A percentile compares a stretch with the other conserved stretches of the same genome.
These are phyloP conservation scores for Torrubiella hemipterigena DNA, from an alignment of 2,329 filamentous ascomycete species.

Conservation along the genomic window DNA sequence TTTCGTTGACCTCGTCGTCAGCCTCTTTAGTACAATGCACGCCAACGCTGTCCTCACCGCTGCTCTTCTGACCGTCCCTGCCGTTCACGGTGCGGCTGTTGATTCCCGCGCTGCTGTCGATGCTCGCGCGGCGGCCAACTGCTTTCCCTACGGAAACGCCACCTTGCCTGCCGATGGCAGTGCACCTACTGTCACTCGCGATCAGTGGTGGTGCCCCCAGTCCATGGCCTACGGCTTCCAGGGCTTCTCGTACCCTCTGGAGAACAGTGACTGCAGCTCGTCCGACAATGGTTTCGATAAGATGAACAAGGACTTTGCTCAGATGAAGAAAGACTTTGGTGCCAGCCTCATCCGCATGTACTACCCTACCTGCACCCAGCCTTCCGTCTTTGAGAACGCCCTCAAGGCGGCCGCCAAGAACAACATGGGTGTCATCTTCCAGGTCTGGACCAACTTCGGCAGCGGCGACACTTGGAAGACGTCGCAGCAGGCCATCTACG, in stretches of 20 bases:
- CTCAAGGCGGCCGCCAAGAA: constrained; percentile 10
- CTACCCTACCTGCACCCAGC: constrained; percentile 9
- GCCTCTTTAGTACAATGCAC: too few species aligned
- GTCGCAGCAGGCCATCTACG: constrained; percentile 11
- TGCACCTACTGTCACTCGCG: constrained; percentile 6
- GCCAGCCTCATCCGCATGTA: constrained; percentile 11
- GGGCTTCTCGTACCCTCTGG: constrained; percentile 11
- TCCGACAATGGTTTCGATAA: constrained; percentile 7
- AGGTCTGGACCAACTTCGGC: constrained; percentile 13
- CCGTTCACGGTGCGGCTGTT: constrained; percentile 3
- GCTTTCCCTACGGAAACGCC: constrained; percentile 9
- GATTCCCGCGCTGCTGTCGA: constrained; percentile 1
- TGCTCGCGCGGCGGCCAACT: constrained; percentile 5
- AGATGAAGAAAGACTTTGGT: constrained; percentile 11
- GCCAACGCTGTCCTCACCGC: too few species aligned
- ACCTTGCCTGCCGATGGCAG: constrained; percentile 6
- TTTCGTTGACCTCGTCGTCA: too few species aligned
- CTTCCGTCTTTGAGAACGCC: constrained; percentile 10
- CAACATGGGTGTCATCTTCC: constrained; percentile 11
- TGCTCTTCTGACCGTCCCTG: constrained; percentile 6
- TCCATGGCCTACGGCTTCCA: constrained; percentile 10
- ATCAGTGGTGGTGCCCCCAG: constrained; percentile 11
- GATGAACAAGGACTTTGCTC: constrained; percentile 10
- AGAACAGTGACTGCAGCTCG: constrained; percentile 9
- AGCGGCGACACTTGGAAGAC: constrained; percentile 9